Conservation (phyloP, 371 early-diverging fungal genomes). For the Saksenaea oblongispora region DNA sequence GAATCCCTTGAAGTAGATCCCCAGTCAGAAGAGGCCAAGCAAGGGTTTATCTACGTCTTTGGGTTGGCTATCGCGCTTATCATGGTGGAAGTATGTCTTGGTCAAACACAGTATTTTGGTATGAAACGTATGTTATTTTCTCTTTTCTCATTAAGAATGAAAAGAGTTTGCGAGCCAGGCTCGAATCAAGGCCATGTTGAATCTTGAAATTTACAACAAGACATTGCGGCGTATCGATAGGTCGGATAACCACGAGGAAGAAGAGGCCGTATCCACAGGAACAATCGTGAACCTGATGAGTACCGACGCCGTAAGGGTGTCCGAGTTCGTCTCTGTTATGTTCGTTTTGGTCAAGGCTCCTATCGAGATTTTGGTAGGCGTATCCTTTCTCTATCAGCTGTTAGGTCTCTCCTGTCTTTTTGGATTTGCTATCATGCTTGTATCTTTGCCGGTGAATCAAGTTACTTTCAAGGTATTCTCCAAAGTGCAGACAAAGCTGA, state of each 20-base stretch:
- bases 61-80: conserved; percentile 36
- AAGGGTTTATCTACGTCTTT: conserved; percentile 25
- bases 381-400: conserved; percentile 51
- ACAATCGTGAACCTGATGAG: conserved; percentile 77
- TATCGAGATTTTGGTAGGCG: conserved; percentile 44
- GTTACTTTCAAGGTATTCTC: conserved; percentile 22
- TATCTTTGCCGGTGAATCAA: conserved; percentile 5
- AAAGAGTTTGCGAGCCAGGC: conserved; percentile 30
- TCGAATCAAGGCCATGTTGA: conserved; percentile 29
- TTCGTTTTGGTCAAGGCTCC: conserved; percentile 47
- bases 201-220: conserved; percentile 45
- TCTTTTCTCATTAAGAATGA: neutral
- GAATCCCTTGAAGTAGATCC: conserved; percentile 18
- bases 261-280: conserved; percentile 48
- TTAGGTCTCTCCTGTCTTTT: conserved; percentile 56
- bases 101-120: conserved; percentile 38
- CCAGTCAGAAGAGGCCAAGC: conserved; percentile 5
- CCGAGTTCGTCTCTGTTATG: conserved; percentile 50
- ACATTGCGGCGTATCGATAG: conserved; percentile 41
- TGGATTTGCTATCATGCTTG: conserved; percentile 45
- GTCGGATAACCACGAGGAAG: conserved; percentile 13
- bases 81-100: conserved; percentile 24
- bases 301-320: conserved; percentile 69
- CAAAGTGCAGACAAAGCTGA: conserved; percentile 29
- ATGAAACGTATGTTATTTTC: neutral